phyloP scores from a whole-genome alignment of 495 filamentous ascomycete species.

The Aspergillus wentii region DNA sequence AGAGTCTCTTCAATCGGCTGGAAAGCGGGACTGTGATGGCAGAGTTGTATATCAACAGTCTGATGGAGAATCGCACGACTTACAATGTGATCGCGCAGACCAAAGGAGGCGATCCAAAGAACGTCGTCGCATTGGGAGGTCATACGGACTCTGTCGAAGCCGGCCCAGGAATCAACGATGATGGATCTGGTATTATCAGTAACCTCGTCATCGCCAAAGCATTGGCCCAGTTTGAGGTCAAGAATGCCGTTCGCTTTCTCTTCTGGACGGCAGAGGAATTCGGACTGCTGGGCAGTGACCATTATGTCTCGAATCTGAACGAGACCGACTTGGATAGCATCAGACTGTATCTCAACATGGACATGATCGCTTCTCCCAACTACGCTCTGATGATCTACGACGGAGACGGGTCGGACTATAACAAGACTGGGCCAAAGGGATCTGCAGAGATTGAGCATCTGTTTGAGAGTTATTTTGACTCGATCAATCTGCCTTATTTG shows the following conservation, averaged over 20 bases:
- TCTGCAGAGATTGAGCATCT: slow-evolving; percentile 58
- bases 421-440: slow-evolving; percentile 56
- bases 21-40: slow-evolving; percentile 25
- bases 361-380: slow-evolving; percentile 76
- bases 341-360: slow-evolving; percentile 68
- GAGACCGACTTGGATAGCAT: slow-evolving; percentile 50
- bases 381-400: slow-evolving; percentile 66
- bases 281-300: slow-evolving; percentile 58
- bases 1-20: slow-evolving; percentile 37
- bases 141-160: slow-evolving; percentile 66
- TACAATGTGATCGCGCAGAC: slow-evolving; percentile 68
- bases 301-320: slow-evolving; percentile 50
- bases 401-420: slow-evolving; percentile 61
- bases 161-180: slow-evolving; percentile 62
- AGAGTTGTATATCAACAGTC: slow-evolving; percentile 27
- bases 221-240: slow-evolving; percentile 53
- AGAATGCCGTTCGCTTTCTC: slow-evolving; percentile 63
- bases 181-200: slow-evolving; percentile 61
- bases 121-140: slow-evolving; percentile 57
- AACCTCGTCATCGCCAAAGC: slow-evolving; percentile 59
- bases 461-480: slow-evolving; percentile 57
- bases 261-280: slow-evolving; percentile 68
- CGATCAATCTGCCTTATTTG: slow-evolving; percentile 32
- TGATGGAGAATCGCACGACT: slow-evolving; percentile 44
- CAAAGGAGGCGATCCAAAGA: slow-evolving; percentile 59